These are phyloP conservation scores for Podaxis rugospora DNA, from an alignment of 768 basidiomycete species.

Conservation along the genomic window DNA sequence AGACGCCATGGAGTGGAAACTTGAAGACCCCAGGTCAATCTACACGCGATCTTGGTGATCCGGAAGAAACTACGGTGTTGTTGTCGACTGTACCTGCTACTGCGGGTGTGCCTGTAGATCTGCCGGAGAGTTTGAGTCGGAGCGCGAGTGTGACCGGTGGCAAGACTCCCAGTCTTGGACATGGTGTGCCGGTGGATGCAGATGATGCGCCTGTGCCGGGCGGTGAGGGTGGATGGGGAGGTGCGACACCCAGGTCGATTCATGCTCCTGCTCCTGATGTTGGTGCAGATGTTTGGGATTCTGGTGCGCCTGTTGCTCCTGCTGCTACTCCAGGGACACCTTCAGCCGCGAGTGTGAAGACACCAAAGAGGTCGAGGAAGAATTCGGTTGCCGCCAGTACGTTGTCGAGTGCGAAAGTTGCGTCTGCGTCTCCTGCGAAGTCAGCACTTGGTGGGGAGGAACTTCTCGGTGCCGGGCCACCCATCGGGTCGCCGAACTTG, in stretches of 20 bases:
- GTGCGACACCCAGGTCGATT: background rate
- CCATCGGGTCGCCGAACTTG: background rate
- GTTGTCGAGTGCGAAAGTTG: constrained; percentile 19
- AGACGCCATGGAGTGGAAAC: constrained; percentile 1
- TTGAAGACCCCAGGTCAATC: background rate
- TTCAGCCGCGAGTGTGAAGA: background rate
- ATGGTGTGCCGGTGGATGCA: background rate
- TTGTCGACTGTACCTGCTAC: background rate
- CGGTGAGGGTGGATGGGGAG: background rate
- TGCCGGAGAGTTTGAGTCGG: background rate
- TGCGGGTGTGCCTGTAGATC: background rate
- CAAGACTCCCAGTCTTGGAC: background rate
- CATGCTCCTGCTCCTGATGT: background rate
- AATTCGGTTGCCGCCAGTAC: constrained; percentile 11
- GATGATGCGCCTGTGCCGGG: constrained; percentile 7
- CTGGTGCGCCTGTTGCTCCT: background rate
- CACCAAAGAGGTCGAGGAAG: constrained; percentile 5
- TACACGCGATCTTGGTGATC: background rate
- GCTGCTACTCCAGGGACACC: background rate
- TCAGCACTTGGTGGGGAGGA: constrained; percentile 17
- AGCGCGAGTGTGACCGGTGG: background rate
- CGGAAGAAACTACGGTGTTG: background rate
- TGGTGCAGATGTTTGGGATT: background rate
- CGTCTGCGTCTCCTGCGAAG: constrained; percentile 21
- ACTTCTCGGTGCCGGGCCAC: constrained; percentile 3